These are phyloP conservation scores for Trichoderma endophyticum DNA, from an alignment of 2,329 filamentous ascomycete species.

Conservation along the genomic window DNA sequence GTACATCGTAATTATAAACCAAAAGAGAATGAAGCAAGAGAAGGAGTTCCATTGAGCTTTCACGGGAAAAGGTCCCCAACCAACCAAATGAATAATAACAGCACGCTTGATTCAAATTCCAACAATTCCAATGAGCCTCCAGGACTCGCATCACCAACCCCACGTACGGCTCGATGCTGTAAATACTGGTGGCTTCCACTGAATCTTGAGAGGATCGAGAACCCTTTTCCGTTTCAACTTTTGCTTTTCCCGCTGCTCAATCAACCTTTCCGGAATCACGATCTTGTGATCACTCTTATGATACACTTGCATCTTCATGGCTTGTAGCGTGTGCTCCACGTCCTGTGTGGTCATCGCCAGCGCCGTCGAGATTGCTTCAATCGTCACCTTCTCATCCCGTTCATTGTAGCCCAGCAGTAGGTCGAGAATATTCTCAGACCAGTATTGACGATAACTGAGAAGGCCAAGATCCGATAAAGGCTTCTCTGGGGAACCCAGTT, in stretches of 20 bases:
- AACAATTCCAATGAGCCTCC: background rate
- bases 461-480: slow-evolving; percentile 91
- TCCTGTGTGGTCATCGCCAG: slow-evolving; percentile 97
- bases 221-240: slow-evolving; percentile 72
- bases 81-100: background rate
- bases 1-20: background rate
- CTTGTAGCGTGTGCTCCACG: slow-evolving; percentile 90
- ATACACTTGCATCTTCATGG: slow-evolving; percentile 91
- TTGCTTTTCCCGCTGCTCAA: slow-evolving; percentile 76
- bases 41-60: background rate
- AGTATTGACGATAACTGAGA: slow-evolving; percentile 93
- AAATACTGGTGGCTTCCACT: slow-evolving; percentile 97
- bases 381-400: slow-evolving; percentile 69
- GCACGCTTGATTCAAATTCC: background rate
- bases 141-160: slow-evolving; percentile 67
- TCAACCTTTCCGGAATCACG: slow-evolving; percentile 79
- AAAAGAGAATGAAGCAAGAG: background rate
- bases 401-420: slow-evolving; percentile 72
- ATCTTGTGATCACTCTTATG: slow-evolving; percentile 97
- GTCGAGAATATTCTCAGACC: slow-evolving; percentile 92
- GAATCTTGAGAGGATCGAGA: slow-evolving; percentile 75
- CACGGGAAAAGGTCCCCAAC: background rate
- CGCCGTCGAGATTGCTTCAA: slow-evolving; percentile 75
- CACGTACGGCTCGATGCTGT: slow-evolving; percentile 86
- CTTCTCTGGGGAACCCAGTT: slow-evolving; percentile 94